Evolutionary conservation across 345 rosid species (phyloP).

Genomic region (Gynandropsis gynandra): DNA sequence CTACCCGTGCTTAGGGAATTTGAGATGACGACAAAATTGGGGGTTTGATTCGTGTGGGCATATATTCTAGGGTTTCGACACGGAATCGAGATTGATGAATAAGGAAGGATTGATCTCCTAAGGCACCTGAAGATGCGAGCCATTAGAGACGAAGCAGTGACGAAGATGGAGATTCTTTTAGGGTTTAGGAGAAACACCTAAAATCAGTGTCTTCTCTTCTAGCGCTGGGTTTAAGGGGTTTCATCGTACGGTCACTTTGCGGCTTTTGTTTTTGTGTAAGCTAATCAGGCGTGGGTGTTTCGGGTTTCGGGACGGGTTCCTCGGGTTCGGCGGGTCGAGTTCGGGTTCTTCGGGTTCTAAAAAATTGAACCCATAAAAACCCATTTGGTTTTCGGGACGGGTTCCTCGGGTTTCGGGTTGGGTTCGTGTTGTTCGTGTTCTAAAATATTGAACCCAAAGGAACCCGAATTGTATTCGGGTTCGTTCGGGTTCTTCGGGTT

Average conservation of each 20-base stretch:
- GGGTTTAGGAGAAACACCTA: constrained; percentile 15
- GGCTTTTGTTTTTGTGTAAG: not conserved
- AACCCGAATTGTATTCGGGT: too few relatives aligned
- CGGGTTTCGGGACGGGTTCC: too few relatives aligned
- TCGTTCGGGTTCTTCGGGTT: too few relatives aligned
- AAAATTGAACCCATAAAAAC: too few relatives aligned
- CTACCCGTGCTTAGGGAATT: constrained; percentile 32
- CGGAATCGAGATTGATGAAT: constrained; percentile 12
- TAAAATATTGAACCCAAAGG: too few relatives aligned
- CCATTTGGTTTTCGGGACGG: too few relatives aligned
- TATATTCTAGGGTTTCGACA: constrained; percentile 15
- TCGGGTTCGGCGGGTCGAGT: too few relatives aligned
- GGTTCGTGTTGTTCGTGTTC: too few relatives aligned
- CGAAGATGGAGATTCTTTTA: constrained; percentile 1
- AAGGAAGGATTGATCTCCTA: constrained; percentile 23
- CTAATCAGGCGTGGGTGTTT: too few relatives aligned
- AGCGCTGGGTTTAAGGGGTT: not conserved
- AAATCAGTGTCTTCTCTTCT: not conserved
- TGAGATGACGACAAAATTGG: not conserved
- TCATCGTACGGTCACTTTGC: constrained; percentile 19
- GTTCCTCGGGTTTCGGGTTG: too few relatives aligned
- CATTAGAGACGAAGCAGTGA: constrained; percentile 25
- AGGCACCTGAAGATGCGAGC: constrained; percentile 35
- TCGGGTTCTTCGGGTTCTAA: too few relatives aligned
- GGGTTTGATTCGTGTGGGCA: constrained; percentile 9